Base-by-base conservation (phyloP, 306 rosid genomes). In the Aeschynomene evenia region DNA sequence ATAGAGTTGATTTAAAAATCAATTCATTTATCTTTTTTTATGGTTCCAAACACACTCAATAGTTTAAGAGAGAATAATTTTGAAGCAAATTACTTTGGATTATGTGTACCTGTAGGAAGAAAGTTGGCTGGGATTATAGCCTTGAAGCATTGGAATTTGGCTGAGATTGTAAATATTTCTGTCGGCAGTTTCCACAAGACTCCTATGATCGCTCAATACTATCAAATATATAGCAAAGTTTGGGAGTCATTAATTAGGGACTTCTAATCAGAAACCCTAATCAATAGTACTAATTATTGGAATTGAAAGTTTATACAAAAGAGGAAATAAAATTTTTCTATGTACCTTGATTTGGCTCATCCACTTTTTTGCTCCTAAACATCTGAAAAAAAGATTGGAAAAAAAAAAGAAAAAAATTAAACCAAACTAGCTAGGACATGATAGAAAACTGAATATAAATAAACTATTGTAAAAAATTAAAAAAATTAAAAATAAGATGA, bases 131-230 rank as follows among this genome's bases (percentile, higher is more conserved):
- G 75, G 80, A 66, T 75, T 84, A 51, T 79, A 81, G 7, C 88
- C 90, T 84, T 86, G 96, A 66, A 90, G 86, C 86, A 90, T 82
- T 12, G 95, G 85, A 79, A 90, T 85, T 73, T 84, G 95, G 80
- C 88, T 87, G 67, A 90, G 76, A 63, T 77, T 87, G 33, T 82
- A 90, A 26, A 90, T 73, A 76, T 85, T 87, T 67, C 74, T 84
- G 68, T 87, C 91, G 54, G 79, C 88, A 72, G 49, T 82, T 68
- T 85, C 87, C 74, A 77, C 75, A 59, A 87, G 81, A 68, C 71
- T 78, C 50, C 84, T 77, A 63, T 82, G 92, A 54, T 77, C 81
- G 1, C 45, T 79, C 46, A 86, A 9, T 2, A 69, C 87, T 77
- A 83, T 77, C 45, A 75, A 52, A 71, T 24, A 39, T 23, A 40